Base-by-base conservation (phyloP, 148 eudicot genomes). In the Cornus kousa region DNA sequence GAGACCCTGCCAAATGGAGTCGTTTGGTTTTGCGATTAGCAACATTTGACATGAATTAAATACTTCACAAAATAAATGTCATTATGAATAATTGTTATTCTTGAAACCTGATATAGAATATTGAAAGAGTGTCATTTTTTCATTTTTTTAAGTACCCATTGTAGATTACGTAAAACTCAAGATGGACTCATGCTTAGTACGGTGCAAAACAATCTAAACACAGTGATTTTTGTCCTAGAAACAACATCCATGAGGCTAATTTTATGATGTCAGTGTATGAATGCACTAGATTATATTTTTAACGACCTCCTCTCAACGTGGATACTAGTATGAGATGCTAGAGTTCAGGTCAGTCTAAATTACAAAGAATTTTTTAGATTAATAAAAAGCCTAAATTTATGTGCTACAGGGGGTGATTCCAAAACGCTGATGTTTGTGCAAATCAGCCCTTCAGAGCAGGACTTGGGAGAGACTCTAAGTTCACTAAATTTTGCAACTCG, bases 381-480 rank as follows among this genome's bases (percentile, higher is more conserved):
- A 28, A 39, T 28, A 66, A 32, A 75, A 46, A 23, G 5, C 5
- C 53, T 72, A 57, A 57, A 9, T 72, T 68, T 73, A 68, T 53
- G 62, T 72, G 46, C 43, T 82, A 67, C 77, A 94, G 98, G 98
- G 37, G 98, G 97, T 20, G 91, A 95, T 87, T 95, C 96, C 14
- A 93, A 95, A 79, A 90, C 98, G 31, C 67, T 95, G 79, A 95
- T 95, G 98, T 93, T 95, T 86, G 97, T 91, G 62, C 98, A 95
- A 89, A 93, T 95, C 40, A 91, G 97, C 85, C 98, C 98, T 9
- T 91, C 94, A 5, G 93, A 91, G 65, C 82, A 88, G 48, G 98
- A 95, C 85, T 33, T 85, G 65, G 90, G 93, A 57, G 97, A 93
- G 86, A 95, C 98, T 71, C n/a, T 90, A 70, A 91, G 98, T 82